Base-by-base conservation (phyloP, 768 basidiomycete species). In the Paxillus ammoniavirescens region DNA sequence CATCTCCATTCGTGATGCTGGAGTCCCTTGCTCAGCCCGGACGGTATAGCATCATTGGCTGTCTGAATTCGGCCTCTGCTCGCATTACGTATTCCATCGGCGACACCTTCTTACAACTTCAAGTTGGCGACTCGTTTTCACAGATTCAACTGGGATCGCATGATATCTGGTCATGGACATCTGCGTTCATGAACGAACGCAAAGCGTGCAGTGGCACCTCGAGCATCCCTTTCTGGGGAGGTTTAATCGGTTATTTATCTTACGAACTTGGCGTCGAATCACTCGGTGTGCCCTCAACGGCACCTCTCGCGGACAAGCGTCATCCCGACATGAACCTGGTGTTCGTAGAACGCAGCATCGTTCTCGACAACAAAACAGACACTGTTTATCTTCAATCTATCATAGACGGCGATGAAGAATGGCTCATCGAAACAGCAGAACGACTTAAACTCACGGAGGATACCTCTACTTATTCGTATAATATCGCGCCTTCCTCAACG, bases 201-300 rank as follows among this genome's bases (percentile, higher is more conserved):
- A 76, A 73, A 53, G 81, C 77, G 8, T 55, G 60, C 21, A 75
- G 75, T 21, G 87, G 88, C 3, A 61, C 61, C 40, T 59, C 74
- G 7, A 76, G 82, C 9, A 66, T 83, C 42, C 91, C 90, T 0
- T 93, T 93, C 66, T 91, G 90, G 89, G 91, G 90, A 35, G 91
- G 91, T 21, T 73, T 93, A 13, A 69, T 92, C 21, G 91, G 91
- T 8, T 83, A 80, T 54, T 70, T 93, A 54, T 88, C 87, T 60
- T 93, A 93, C 63, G 91, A 92, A 66, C 74, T 91, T 15, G 91
- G 90, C 12, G 78, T 85, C 5, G 70, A 78, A 42, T 75, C 81
- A 7, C 68, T 91, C 23, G 65, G 73, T 18, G 72, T 86, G 47
- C 69, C 76, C 50, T 65, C 77, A 26, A 70, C 67, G 36, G 61